Conservation (phyloP, 176 grass and related monocot species). For the Oropetium thomaeum region DNA sequence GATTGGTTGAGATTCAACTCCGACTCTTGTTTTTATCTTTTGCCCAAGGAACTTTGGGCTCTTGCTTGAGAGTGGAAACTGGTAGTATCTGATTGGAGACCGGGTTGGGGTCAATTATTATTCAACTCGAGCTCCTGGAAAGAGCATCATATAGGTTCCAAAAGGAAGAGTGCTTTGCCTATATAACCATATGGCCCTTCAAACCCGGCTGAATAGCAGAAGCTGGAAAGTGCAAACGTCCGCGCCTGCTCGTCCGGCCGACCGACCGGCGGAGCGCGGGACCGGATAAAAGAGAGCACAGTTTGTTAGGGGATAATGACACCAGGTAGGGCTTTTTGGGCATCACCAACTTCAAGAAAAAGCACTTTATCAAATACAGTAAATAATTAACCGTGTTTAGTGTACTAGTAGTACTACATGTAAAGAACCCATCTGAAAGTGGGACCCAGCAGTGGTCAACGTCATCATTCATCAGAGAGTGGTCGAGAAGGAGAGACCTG, state of each 20-base stretch:
- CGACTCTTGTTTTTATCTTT: too few relatives aligned
- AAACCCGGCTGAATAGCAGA: constrained; percentile 27
- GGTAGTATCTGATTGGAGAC: too few relatives aligned
- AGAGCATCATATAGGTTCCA: not conserved
- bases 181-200: not conserved
- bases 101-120: too few relatives aligned
- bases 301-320: constrained; percentile 53
- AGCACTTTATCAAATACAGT: not conserved
- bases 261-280: constrained; percentile 25
- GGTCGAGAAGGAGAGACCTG: constrained; percentile 12
- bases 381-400: constrained; percentile 10
- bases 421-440: constrained; percentile 2
- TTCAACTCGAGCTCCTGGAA: not conserved
- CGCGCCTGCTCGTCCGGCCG: constrained; percentile 1
- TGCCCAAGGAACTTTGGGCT: too few relatives aligned
- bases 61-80: too few relatives aligned
- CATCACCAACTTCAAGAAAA: constrained; percentile 46
- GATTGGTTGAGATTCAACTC: not conserved
- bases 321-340: constrained; percentile 14
- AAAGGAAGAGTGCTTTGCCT: not conserved
- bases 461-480: constrained; percentile 31
- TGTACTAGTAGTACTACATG: not conserved
- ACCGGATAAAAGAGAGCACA: constrained; percentile 34
- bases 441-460: constrained; percentile 25
- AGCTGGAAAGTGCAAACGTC: constrained; percentile 5